Evolutionary conservation across 768 basidiomycete species (phyloP).

Genomic region (Boletus edulis): DNA sequence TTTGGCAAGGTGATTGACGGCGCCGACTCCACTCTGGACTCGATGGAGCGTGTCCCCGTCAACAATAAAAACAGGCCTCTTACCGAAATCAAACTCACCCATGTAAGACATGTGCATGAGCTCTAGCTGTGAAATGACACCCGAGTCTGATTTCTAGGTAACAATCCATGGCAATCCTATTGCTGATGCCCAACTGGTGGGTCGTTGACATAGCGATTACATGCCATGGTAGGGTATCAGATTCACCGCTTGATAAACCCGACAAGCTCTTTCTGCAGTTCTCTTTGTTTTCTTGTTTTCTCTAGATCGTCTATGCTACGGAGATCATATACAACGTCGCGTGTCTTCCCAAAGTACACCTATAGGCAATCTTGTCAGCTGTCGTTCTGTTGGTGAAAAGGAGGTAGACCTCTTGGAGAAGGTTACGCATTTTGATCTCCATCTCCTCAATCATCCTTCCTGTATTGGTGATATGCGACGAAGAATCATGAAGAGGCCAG

Average conservation of each 20-base stretch:
- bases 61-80: conserved; percentile 88
- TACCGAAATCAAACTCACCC: conserved; percentile 76
- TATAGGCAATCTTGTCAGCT: conserved; percentile 27
- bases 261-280: conserved; percentile 88
- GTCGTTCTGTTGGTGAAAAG: background rate
- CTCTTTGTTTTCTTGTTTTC: conserved; percentile 72
- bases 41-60: conserved; percentile 91
- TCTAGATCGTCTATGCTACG: conserved; percentile 86
- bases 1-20: conserved; percentile 99
- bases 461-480: conserved; percentile 90
- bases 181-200: conserved; percentile 60
- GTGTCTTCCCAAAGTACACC: conserved; percentile 97
- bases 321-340: conserved; percentile 91
- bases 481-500: conserved; percentile 71
- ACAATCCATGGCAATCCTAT: conserved; percentile 95
- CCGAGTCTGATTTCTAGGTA: conserved; percentile 43
- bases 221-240: conserved; percentile 14
- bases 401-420: conserved; percentile 73
- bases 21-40: conserved; percentile 87
- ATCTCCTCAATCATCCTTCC: conserved; percentile 97
- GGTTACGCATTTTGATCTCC: conserved; percentile 98
- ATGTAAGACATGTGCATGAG: conserved; percentile 47
- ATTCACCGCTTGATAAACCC: conserved; percentile 74
- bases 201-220: conserved; percentile 22
- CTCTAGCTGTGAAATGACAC: background rate